Evolutionary conservation across 179 eudicot genomes (phyloP).

Genomic region (Corrigiola litoralis): DNA sequence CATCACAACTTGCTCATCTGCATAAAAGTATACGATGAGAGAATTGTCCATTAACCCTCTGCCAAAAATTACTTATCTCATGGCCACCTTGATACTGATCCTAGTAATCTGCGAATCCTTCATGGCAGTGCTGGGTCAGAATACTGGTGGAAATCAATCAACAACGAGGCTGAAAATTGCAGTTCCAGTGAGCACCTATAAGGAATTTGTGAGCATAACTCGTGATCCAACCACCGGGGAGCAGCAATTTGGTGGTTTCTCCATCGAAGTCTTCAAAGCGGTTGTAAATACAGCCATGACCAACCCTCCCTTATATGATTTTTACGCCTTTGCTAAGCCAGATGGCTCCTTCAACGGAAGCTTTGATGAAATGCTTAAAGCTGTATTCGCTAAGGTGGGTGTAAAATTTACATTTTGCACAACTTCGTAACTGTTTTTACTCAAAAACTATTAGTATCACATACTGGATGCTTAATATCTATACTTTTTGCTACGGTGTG

Average conservation of each 20-base stretch:
- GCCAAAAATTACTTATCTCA: neutral
- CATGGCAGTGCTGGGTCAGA: conserved; percentile 14
- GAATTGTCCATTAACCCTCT: neutral
- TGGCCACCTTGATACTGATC: neutral
- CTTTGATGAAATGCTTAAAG: conserved; percentile 26
- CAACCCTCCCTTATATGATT: neutral
- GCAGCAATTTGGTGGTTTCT: conserved; percentile 12
- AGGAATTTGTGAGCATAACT: conserved; percentile 14
- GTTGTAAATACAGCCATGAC: conserved; percentile 17
- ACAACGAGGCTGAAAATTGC: conserved; percentile 17
- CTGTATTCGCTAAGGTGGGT: conserved; percentile 20
- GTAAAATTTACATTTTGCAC: neutral
- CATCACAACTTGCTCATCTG: neutral
- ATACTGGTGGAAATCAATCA: conserved; percentile 2
- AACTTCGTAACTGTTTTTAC: neutral
- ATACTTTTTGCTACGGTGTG: neutral
- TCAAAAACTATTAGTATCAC: no score
- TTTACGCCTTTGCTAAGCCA: conserved; percentile 19
- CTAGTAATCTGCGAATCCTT: neutral
- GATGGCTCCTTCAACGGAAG: conserved; percentile 31
- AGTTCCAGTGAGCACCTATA: conserved; percentile 24
- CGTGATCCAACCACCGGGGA: conserved; percentile 5
- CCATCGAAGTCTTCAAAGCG: conserved; percentile 26
- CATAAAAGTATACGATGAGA: neutral
- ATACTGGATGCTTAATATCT: neutral